Base-by-base conservation (phyloP, 768 basidiomycete genomes). In the Naganishia antarctica region DNA sequence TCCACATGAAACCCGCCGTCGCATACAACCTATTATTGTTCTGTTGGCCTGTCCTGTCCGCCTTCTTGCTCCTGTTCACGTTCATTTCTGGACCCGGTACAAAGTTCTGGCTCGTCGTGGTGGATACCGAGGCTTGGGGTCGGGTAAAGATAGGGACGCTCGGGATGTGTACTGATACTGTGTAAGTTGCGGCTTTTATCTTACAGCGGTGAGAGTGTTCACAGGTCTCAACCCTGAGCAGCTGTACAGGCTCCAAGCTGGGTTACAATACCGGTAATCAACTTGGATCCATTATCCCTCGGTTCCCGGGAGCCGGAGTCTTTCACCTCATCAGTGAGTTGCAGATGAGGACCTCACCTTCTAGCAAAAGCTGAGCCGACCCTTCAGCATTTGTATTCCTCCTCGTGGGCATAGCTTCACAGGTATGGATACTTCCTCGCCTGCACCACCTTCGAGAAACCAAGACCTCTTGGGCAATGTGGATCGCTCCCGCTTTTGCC, bases 1-100 rank as follows among this genome's bases (percentile, higher is more conserved):
- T 21, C 43, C 11, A 44, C 43, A 44, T 44, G 43, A 44, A 9
- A 44, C 43, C 43, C 8, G 43, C 43, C 6, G n/a, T 18, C 11
- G 18, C 43, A 9, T 44, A 44, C 43, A 44, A 44, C 11, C 43
- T 57, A 32, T 1, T 16, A n/a, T 31, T 57, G 3, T 26, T 57
- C 34, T 23, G 28, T 21, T 25, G 34, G 13, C 53, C 53, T 21
- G 4, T 34, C 1, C 4, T 57, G 31, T 21, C 53, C 11, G 21
- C 37, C n/a, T 41, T 57, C 34, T n/a, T 57, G 12, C 53, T 37
- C 18, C 37, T 57, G 3, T 57, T 57, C 23, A 57, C 53, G 4
- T 57, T 57, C 32, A 40, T 57, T n/a, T 40, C 53, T 21, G 53
- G 53, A 4, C 53, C 53, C 9, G 53, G 53, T 7, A 26, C 53